These are phyloP conservation scores for Colletotrichum tamarilloi DNA, from an alignment of 2,329 filamentous ascomycete species.

Conservation along the genomic window DNA sequence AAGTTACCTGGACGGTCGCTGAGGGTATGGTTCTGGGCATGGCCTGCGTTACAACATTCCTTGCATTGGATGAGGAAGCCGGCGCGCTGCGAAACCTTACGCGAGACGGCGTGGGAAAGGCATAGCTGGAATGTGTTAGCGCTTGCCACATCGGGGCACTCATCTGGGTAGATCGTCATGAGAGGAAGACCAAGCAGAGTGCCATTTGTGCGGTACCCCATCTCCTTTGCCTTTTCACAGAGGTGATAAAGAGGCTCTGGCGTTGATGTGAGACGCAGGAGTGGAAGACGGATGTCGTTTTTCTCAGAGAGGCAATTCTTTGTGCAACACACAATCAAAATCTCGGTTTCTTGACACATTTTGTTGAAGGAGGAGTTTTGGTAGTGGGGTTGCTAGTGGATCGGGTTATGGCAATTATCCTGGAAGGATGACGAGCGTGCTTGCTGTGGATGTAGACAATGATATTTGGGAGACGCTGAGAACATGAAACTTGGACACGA, in stretches of 20 bases:
- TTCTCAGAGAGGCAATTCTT: not conserved
- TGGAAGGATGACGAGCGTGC: not conserved
- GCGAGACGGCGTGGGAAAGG: not conserved
- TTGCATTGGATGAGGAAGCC: not conserved
- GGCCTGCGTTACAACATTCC: not conserved
- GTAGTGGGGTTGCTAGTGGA: not conserved
- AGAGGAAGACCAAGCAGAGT: not conserved
- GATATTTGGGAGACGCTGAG: not conserved
- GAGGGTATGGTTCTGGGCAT: not conserved
- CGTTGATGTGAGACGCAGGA: not conserved
- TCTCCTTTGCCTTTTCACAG: not conserved
- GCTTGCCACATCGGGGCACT: not conserved
- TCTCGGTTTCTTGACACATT: conserved; percentile 13
- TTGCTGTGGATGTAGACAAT: not conserved
- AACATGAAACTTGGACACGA: not conserved
- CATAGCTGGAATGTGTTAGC: not conserved
- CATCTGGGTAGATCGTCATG: not conserved
- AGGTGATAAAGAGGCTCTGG: not conserved
- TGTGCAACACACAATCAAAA: conserved; percentile 12
- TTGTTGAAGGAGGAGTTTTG: not conserved
- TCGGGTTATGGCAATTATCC: not conserved
- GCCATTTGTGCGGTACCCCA: not conserved
- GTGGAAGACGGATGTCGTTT: not conserved
- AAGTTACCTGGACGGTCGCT: not conserved
- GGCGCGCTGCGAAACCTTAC: not conserved